phyloP scores from a whole-genome alignment of 345 rosid genomes.

The Aegle marmelos region DNA sequence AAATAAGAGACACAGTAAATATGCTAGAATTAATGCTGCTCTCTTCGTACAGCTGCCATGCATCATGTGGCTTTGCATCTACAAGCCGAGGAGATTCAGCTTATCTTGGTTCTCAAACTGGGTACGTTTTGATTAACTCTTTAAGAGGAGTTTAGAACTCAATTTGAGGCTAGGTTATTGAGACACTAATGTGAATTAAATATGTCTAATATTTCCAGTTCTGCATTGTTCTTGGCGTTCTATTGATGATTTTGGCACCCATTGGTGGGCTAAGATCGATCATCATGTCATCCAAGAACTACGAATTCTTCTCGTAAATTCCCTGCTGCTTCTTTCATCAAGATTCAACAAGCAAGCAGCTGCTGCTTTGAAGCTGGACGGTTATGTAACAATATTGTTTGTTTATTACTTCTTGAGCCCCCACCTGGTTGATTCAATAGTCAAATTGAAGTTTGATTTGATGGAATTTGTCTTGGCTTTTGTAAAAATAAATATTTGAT shows the following conservation, averaged over 20 bases:
- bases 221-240: conserved; percentile 58
- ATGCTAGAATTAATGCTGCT: not conserved
- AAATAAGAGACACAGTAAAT: too few relatives aligned
- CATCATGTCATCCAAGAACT: conserved; percentile 46
- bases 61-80: conserved; percentile 62
- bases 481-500: too few relatives aligned
- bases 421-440: too few relatives aligned
- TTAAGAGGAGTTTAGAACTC: not conserved
- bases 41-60: conserved; percentile 58
- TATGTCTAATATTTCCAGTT: conserved; percentile 26
- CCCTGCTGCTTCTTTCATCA: not conserved
- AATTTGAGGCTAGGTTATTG: not conserved
- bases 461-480: too few relatives aligned
- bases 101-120: conserved; percentile 65
- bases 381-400: not conserved
- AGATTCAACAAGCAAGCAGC: not conserved
- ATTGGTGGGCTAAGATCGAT: conserved; percentile 66
- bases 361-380: not conserved
- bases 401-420: not conserved
- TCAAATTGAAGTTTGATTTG: too few relatives aligned
- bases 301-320: conserved; percentile 53
- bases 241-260: conserved; percentile 55
- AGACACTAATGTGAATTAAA: too few relatives aligned
- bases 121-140: conserved; percentile 38
- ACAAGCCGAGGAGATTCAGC: conserved; percentile 66